Conservation (phyloP, 257 asterid species). For the Solanum peruvianum region DNA sequence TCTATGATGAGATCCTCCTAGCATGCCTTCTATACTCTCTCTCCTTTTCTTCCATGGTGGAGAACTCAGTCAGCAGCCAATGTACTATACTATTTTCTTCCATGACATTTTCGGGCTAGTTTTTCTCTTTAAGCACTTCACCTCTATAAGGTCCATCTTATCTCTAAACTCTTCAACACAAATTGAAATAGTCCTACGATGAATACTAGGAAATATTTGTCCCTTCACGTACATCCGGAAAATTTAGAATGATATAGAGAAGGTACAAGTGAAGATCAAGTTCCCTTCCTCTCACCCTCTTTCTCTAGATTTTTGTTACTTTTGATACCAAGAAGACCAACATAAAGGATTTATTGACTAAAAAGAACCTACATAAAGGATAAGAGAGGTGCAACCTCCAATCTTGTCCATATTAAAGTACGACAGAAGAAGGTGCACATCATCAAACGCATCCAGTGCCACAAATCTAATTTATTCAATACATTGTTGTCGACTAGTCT, state of each 20-base stretch:
- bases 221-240: background rate
- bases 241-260: background rate
- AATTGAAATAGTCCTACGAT: background rate
- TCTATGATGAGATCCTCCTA: background rate
- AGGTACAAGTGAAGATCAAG: background rate
- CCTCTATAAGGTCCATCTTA: background rate
- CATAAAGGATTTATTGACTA: background rate
- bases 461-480: background rate
- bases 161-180: background rate
- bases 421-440: background rate
- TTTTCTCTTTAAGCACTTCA: background rate
- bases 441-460: background rate
- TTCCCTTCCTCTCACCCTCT: background rate
- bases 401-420: background rate
- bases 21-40: background rate
- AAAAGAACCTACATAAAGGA: background rate
- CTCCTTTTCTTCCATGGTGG: background rate
- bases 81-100: background rate
- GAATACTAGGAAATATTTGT: background rate
- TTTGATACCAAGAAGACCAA: background rate
- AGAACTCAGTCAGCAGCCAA: background rate
- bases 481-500: background rate
- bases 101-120: background rate
- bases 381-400: background rate
- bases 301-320: background rate